phyloP scores from a whole-genome alignment of 2,329 filamentous ascomycete genomes.

The Exophiala bonariae region DNA sequence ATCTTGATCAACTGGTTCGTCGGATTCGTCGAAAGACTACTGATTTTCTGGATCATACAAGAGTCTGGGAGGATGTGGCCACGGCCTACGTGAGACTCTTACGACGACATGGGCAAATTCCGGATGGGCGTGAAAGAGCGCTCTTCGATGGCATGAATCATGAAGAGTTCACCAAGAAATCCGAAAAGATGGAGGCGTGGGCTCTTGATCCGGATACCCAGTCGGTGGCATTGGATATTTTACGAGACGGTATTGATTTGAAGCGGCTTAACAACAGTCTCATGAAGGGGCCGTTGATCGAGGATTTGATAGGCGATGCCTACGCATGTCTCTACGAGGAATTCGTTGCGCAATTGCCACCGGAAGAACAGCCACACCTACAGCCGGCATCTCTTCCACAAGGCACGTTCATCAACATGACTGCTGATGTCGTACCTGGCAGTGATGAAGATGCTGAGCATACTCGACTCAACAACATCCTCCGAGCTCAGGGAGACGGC shows the following conservation, averaged over 20 bases:
- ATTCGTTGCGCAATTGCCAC: conserved; percentile 50
- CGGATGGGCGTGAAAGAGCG: conserved; percentile 62
- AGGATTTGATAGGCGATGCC: conserved; percentile 89
- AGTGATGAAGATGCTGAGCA: conserved; percentile 46
- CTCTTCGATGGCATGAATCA: conserved; percentile 64
- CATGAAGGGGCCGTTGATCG: conserved; percentile 81
- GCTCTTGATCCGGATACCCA: conserved; percentile 50
- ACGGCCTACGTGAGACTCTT: conserved; percentile 60
- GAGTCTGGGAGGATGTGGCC: conserved; percentile 64
- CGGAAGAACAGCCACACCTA: conserved; percentile 21
- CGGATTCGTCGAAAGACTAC: conserved; percentile 78
- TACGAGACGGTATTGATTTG: conserved; percentile 67
- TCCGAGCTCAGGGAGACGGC: conserved; percentile 36
- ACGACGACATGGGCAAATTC: conserved; percentile 57
- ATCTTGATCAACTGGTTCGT: conserved; percentile 75
- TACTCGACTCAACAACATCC: conserved; percentile 48
- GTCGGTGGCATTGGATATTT: conserved; percentile 57
- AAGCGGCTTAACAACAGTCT: conserved; percentile 81
- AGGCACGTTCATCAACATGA: conserved; percentile 32
- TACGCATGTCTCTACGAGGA: conserved; percentile 76
- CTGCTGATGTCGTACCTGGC: conserved; percentile 39
- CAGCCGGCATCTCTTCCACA: conserved; percentile 16
- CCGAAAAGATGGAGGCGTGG: conserved; percentile 61
- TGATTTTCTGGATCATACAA: conserved; percentile 66
- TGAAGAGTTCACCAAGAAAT: conserved; percentile 64